phyloP scores from a whole-genome alignment of 78 protist species.

The Tieghemostelium lacteum region DNA sequence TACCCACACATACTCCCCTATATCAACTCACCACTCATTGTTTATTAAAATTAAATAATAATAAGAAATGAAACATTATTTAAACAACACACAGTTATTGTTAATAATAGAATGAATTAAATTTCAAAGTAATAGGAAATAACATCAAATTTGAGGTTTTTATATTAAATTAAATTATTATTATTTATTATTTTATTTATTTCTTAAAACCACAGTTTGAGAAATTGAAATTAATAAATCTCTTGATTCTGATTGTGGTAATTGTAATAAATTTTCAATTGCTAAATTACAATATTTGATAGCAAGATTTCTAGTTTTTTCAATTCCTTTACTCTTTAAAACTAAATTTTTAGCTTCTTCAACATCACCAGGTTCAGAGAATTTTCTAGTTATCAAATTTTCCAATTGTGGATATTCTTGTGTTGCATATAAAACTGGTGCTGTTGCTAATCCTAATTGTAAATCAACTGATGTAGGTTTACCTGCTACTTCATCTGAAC shows the following conservation, averaged over 20 bases:
- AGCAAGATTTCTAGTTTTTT: slow-evolving; percentile 64
- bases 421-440: slow-evolving; percentile 92
- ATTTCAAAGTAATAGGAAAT: no score
- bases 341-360: slow-evolving; percentile 61
- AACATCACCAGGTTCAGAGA: slow-evolving; percentile 83
- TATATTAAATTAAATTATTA: no score
- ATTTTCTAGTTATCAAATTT: slow-evolving; percentile 83
- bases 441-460: slow-evolving; percentile 90
- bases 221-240: slow-evolving; percentile 52
- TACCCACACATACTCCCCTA: no score
- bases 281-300: slow-evolving; percentile 46
- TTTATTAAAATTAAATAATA: no score
- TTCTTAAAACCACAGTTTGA: slow-evolving; percentile 55
- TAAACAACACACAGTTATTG: no score
- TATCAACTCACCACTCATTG: no score
- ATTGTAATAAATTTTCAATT: slow-evolving; percentile 1
- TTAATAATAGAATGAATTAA: no score
- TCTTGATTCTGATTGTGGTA: slow-evolving; percentile 51
- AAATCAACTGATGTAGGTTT: slow-evolving; percentile 89
- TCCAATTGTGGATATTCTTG: slow-evolving; percentile 85
- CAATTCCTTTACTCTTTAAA: slow-evolving; percentile 51
- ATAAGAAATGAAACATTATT: no score
- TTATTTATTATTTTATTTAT: no score
- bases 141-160: no score
- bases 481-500: slow-evolving; percentile 73